phyloP scores from a whole-genome alignment of 805 yeast species.

The Torulaspora delbrueckii region DNA sequence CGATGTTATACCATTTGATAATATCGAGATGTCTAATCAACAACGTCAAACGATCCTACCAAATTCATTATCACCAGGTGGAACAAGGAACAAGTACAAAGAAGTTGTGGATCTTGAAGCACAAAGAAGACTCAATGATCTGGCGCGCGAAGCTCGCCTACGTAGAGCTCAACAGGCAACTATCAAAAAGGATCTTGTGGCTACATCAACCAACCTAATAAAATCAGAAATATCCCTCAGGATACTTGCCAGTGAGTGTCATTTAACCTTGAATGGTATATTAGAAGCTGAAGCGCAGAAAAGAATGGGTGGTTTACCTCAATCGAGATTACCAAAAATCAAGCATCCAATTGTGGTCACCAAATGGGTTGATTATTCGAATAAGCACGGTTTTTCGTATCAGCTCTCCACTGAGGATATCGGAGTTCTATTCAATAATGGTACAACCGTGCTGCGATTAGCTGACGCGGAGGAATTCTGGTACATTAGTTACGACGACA shows the following conservation, averaged over 20 bases:
- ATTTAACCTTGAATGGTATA: slow-evolving; percentile 43
- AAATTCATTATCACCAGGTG: slow-evolving; percentile 86
- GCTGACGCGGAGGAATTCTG: slow-evolving; percentile 60
- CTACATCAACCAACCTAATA: slow-evolving; percentile 36
- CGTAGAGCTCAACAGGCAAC: slow-evolving; percentile 35
- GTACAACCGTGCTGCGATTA: slow-evolving; percentile 71
- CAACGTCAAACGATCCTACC: slow-evolving; percentile 58
- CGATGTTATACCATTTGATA: slow-evolving; percentile 11
- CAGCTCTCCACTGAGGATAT: slow-evolving; percentile 85
- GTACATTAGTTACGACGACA: slow-evolving; percentile 49
- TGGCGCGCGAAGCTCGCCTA: slow-evolving; percentile 35
- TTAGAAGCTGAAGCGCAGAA: slow-evolving; percentile 43
- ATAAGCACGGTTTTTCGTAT: slow-evolving; percentile 91
- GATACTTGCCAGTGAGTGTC: slow-evolving; percentile 43
- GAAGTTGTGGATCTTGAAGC: slow-evolving; percentile 49
- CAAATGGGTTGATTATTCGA: slow-evolving; percentile 97
- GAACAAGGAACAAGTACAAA: slow-evolving; percentile 80
- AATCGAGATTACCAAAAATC: slow-evolving; percentile 29
- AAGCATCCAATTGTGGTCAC: slow-evolving; percentile 68
- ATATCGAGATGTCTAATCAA: slow-evolving; percentile 20
- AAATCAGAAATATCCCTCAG: slow-evolving; percentile 37
- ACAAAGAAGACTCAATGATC: slow-evolving; percentile 32
- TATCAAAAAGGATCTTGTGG: slow-evolving; percentile 28
- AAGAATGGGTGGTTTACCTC: slow-evolving; percentile 38
- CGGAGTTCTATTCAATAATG: slow-evolving; percentile 85